Percentiles rank a stretch among this genome's conserved stretches.
Evolutionary conservation across 2,329 filamentous ascomycete species (phyloP).

Genomic region (Arthrinium phaeospermum): DNA sequence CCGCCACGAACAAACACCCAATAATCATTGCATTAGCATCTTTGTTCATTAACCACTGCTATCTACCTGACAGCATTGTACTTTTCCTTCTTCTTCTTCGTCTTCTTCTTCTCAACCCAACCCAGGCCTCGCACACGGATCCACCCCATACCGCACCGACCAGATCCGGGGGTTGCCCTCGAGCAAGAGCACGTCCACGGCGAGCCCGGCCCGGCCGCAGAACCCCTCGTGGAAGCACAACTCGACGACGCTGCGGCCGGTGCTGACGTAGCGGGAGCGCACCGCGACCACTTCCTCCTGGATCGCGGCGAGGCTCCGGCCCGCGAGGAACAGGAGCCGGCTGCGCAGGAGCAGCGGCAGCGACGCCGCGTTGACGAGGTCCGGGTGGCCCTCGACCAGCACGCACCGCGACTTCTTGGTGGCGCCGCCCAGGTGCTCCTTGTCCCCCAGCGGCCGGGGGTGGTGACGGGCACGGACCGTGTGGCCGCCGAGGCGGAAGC

Average conservation of each 20-base stretch:
- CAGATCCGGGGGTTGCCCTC: not conserved
- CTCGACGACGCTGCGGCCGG: not conserved
- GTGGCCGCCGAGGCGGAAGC: not conserved
- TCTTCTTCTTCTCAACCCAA: not conserved
- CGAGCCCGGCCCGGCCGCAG: not conserved
- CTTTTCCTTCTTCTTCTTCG: not conserved
- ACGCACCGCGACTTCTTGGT: not conserved
- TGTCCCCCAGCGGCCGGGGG: not conserved
- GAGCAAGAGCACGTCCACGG: not conserved
- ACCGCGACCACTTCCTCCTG: not conserved
- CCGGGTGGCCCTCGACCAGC: conserved; percentile 2
- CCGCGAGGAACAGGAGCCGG: not conserved
- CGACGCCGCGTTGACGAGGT: not conserved
- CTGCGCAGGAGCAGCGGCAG: not conserved
- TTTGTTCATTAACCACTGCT: no score
- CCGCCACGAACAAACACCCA: no score
- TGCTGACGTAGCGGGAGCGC: not conserved
- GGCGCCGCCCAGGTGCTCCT: not conserved
- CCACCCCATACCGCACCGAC: not conserved
- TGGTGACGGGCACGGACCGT: not conserved
- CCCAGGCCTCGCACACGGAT: not conserved
- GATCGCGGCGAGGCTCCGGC: not conserved
- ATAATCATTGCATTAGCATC: not conserved
- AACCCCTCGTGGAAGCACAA: not conserved
- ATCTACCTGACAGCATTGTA: not conserved